phyloP scores from a whole-genome alignment of 2,329 filamentous ascomycete species.

The Aspergillus sp. region DNA sequence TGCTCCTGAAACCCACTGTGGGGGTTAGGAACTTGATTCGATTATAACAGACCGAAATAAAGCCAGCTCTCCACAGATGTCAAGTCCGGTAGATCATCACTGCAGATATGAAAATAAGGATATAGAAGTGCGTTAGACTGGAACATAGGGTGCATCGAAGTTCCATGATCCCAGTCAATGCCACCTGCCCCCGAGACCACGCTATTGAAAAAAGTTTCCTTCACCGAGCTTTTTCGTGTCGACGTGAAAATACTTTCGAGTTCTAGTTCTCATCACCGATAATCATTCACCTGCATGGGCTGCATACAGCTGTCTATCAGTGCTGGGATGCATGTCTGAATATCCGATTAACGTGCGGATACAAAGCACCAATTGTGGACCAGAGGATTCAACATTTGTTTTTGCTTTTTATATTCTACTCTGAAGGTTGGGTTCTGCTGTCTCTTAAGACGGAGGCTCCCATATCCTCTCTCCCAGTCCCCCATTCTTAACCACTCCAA shows the following conservation, averaged over 20 bases:
- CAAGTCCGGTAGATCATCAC: not conserved
- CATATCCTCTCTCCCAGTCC: not conserved
- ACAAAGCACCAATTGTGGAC: not conserved
- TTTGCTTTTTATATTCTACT: not conserved
- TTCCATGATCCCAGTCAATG: conserved; percentile 14
- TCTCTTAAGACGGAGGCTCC: not conserved
- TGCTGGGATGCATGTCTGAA: not conserved
- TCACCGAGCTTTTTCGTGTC: not conserved
- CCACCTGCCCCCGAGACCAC: conserved; percentile 17
- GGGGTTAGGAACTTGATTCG: not conserved
- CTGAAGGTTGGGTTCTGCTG: not conserved
- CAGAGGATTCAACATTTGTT: not conserved
- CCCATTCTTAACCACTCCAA: not conserved
- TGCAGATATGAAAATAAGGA: conserved; percentile 8
- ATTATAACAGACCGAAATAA: not conserved
- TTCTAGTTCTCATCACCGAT: not conserved
- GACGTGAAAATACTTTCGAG: not conserved
- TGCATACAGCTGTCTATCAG: not conserved
- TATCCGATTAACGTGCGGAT: not conserved
- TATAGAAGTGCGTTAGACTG: conserved; percentile 20
- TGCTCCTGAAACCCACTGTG: not conserved
- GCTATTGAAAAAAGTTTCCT: conserved; percentile 3
- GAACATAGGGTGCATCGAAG: conserved; percentile 17
- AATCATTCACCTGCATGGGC: not conserved
- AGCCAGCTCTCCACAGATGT: not conserved